Evolutionary conservation across 345 rosid species (phyloP).

Genomic region (Orychophragmus violaceus): DNA sequence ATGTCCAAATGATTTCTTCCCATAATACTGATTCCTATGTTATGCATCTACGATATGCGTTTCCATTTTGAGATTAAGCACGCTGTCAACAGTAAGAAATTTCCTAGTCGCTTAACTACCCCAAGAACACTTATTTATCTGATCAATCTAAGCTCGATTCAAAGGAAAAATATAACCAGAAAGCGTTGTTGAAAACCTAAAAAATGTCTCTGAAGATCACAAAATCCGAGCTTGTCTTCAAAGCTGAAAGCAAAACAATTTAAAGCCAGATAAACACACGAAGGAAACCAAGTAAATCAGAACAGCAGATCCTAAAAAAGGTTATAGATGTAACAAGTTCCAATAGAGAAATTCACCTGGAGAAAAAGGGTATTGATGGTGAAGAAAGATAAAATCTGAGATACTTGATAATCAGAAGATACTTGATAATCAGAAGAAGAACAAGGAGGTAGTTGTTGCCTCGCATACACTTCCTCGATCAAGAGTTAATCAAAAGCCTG

Average conservation of each 20-base stretch:
- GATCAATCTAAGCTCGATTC: slow-evolving; percentile 8
- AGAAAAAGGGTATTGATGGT: too few relatives aligned
- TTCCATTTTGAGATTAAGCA: slow-evolving; percentile 80
- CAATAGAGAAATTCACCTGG: slow-evolving; percentile 16
- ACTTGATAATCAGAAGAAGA: too few relatives aligned
- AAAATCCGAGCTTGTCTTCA: slow-evolving; percentile 1
- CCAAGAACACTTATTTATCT: too few relatives aligned
- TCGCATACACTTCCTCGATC: too few relatives aligned
- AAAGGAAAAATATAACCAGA: slow-evolving; percentile 6
- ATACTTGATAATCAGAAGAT: too few relatives aligned
- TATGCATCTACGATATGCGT: slow-evolving; percentile 63
- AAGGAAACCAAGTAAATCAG: slow-evolving; percentile 5
- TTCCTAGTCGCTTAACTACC: slow-evolving; percentile 16
- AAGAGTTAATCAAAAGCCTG: too few relatives aligned
- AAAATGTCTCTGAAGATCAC: too few relatives aligned
- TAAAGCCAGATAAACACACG: too few relatives aligned
- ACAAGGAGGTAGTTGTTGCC: too few relatives aligned
- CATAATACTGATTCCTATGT: slow-evolving; percentile 57
- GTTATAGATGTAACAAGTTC: neutral
- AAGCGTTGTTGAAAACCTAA: too few relatives aligned
- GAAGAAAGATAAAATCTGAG: too few relatives aligned
- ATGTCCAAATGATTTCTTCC: slow-evolving; percentile 36
- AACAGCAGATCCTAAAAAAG: neutral
- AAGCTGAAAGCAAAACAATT: slow-evolving; percentile 16
- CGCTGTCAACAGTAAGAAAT: too few relatives aligned